phyloP scores from a whole-genome alignment of 768 basidiomycete genomes.

The Hygrophorus russula region DNA sequence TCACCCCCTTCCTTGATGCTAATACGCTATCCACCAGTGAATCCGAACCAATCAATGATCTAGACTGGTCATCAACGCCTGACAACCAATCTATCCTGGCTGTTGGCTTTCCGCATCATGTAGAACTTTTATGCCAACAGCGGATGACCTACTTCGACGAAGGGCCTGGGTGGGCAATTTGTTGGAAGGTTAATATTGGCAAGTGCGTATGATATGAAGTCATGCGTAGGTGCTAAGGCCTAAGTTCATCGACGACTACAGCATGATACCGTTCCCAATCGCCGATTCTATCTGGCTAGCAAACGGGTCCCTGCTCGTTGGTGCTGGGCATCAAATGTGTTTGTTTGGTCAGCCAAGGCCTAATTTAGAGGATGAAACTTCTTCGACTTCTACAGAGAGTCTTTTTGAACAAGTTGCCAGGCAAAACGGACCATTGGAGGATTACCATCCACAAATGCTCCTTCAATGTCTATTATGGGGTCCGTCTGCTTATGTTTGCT shows the following conservation, averaged over 20 bases:
- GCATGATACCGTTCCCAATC: slow-evolving; percentile 70
- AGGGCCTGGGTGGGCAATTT: slow-evolving; percentile 67
- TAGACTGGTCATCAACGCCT: slow-evolving; percentile 91
- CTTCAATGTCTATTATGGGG: slow-evolving; percentile 91
- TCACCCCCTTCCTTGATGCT: neutral
- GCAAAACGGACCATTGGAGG: slow-evolving; percentile 76
- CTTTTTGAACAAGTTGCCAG: slow-evolving; percentile 77
- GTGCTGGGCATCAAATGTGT: slow-evolving; percentile 74
- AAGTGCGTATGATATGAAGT: slow-evolving; percentile 33
- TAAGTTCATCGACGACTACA: slow-evolving; percentile 17
- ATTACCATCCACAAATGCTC: slow-evolving; percentile 91
- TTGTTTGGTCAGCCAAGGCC: slow-evolving; percentile 49
- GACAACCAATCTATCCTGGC: slow-evolving; percentile 87
- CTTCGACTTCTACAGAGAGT: slow-evolving; percentile 23
- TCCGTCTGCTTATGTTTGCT: slow-evolving; percentile 17
- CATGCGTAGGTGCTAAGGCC: slow-evolving; percentile 1
- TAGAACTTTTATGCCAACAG: slow-evolving; percentile 87
- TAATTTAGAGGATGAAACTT: slow-evolving; percentile 8
- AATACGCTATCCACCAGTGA: neutral
- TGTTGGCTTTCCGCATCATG: slow-evolving; percentile 68
- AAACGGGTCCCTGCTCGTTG: slow-evolving; percentile 72
- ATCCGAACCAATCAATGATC: slow-evolving; percentile 60
- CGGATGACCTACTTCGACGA: slow-evolving; percentile 86
- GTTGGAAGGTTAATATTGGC: slow-evolving; percentile 58
- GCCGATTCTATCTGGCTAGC: slow-evolving; percentile 88